Conservation (phyloP, 129 eudicot genomes). For the Deinandra increscens region DNA sequence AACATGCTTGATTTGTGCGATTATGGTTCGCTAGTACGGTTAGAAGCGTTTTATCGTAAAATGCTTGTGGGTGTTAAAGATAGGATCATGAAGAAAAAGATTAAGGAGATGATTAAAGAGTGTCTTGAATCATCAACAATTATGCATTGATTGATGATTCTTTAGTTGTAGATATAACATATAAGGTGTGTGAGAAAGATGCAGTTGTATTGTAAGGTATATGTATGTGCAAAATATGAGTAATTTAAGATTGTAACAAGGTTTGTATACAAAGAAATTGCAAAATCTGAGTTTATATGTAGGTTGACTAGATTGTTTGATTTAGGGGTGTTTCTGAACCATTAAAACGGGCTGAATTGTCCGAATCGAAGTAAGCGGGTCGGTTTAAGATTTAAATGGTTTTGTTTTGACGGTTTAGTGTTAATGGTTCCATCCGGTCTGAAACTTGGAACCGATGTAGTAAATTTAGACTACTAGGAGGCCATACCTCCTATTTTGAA, state of each 20-base stretch:
- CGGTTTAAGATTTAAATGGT: too few species aligned
- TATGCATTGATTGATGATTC: slow-evolving; percentile 1
- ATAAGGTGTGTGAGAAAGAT: background rate
- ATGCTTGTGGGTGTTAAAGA: slow-evolving; percentile 81
- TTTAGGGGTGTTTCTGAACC: too few species aligned
- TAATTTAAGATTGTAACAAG: background rate
- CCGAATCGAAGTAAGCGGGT: too few species aligned
- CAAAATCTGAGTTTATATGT: background rate
- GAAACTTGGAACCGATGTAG: too few species aligned
- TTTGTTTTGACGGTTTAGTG: too few species aligned
- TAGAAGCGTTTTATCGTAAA: slow-evolving; percentile 71
- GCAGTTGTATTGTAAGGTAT: slow-evolving; percentile 6
- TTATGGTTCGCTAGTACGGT: slow-evolving; percentile 41
- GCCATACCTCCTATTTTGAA: too few species aligned
- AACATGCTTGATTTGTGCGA: slow-evolving; percentile 73
- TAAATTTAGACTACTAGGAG: too few species aligned
- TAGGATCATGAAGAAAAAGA: slow-evolving; percentile 66
- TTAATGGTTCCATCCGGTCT: too few species aligned
- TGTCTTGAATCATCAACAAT: slow-evolving; percentile 42
- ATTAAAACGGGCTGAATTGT: too few species aligned
- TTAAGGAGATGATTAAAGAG: slow-evolving; percentile 63
- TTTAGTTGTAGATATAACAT: background rate
- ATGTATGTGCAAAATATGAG: background rate
- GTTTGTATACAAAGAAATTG: background rate
- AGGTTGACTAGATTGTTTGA: too few species aligned